Percentiles rank a stretch among this genome's conserved stretches.
Evolutionary conservation across 192 early-diverging fungal genomes (phyloP).

Genomic region (Glomus cerebriforme): DNA sequence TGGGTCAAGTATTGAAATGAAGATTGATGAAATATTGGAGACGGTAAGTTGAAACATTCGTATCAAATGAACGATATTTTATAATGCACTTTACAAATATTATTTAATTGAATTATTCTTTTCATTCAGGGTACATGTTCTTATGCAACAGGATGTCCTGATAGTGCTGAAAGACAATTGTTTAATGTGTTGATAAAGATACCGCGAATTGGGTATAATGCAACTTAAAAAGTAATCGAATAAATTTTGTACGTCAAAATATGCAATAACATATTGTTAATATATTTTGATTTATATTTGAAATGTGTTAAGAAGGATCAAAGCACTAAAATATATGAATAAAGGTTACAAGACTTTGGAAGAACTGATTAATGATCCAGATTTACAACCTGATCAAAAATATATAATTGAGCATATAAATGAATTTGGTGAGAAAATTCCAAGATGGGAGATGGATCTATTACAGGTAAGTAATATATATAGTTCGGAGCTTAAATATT

Average conservation of each 20-base stretch:
- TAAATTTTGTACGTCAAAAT: slow-evolving; percentile 8
- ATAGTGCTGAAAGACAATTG: background rate
- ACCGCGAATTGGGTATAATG: slow-evolving; percentile 25
- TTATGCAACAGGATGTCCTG: background rate
- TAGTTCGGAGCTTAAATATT: background rate
- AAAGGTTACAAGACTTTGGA: slow-evolving; percentile 33
- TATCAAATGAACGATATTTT: background rate
- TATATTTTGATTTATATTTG: background rate
- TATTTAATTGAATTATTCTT: background rate
- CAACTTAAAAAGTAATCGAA: background rate
- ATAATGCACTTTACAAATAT: too few species aligned
- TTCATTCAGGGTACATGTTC: slow-evolving; percentile 24
- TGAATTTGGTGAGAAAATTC: slow-evolving; percentile 27
- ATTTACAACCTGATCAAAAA: background rate
- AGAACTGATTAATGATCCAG: slow-evolving; percentile 12
- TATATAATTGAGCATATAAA: slow-evolving; percentile 10
- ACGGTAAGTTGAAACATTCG: slow-evolving; percentile 18
- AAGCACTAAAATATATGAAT: slow-evolving; percentile 17
- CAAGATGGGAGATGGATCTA: background rate
- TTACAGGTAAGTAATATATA: slow-evolving; percentile 5
- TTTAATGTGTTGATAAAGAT: slow-evolving; percentile 17
- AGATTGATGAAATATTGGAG: slow-evolving; percentile 32
- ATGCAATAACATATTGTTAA: background rate
- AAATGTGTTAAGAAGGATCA: slow-evolving; percentile 20
- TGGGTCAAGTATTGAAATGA: slow-evolving; percentile 22